Percentiles rank a stretch among this genome's conserved stretches.
phyloP scores from a whole-genome alignment of 176 grass and related monocot species.

The Elymus sibiricus region DNA sequence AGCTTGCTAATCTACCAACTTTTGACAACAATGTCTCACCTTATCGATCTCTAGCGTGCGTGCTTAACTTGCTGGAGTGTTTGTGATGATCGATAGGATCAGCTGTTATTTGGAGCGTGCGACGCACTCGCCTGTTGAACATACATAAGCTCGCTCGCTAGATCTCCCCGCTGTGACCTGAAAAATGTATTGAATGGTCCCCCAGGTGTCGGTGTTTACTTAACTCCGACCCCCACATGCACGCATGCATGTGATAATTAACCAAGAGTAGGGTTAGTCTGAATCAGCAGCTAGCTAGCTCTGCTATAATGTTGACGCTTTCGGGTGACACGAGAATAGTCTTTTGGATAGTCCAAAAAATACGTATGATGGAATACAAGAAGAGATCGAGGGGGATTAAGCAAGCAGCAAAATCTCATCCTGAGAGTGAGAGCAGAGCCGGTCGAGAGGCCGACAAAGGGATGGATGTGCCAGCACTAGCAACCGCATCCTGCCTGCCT shows the following conservation, averaged over 20 bases:
- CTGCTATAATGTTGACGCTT: neutral
- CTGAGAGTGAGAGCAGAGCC: neutral
- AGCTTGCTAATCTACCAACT: neutral
- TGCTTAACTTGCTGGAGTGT: neutral
- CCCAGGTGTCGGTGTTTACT: neutral
- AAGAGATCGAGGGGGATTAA: neutral
- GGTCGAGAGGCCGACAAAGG: constrained; percentile 36
- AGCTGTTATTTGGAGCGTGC: neutral
- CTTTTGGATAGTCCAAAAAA: neutral
- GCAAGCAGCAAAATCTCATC: constrained; percentile 24
- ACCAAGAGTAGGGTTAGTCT: neutral
- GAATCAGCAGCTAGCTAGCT: neutral
- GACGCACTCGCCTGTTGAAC: too few species aligned
- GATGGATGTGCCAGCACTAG: constrained; percentile 37
- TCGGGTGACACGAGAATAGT: neutral
- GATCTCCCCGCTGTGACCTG: neutral
- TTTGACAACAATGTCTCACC: neutral
- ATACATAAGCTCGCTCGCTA: neutral
- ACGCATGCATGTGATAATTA: neutral
- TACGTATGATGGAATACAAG: neutral
- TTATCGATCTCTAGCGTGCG: neutral
- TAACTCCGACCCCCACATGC: neutral
- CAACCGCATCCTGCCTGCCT: neutral
- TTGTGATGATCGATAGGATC: neutral
- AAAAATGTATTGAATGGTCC: neutral